Conservation (phyloP, 83 land plant species). For the Diphasiastrum complanatum region DNA sequence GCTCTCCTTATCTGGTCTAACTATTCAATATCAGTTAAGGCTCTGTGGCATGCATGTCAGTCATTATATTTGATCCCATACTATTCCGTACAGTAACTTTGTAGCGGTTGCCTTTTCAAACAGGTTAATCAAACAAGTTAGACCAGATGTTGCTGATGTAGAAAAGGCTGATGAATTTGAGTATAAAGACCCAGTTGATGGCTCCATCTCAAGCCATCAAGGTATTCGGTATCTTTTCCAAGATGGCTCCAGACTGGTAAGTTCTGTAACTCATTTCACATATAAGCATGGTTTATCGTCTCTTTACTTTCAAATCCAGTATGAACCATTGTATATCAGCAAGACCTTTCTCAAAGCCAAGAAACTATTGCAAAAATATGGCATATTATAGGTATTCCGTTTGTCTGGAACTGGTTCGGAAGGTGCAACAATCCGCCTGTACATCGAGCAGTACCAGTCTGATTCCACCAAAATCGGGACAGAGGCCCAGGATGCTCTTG, state of each 20-base stretch:
- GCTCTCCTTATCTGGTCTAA: no score
- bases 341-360: no score
- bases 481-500: slow-evolving; percentile 86
- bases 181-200: slow-evolving; percentile 98
- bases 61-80: no score
- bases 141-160: slow-evolving; percentile 72
- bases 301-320: no score
- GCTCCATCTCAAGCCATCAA: slow-evolving; percentile 93
- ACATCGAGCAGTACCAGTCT: slow-evolving; percentile 88
- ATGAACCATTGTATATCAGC: no score
- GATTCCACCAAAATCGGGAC: slow-evolving; percentile 69
- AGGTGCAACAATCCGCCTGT: slow-evolving; percentile 93
- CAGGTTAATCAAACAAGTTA: slow-evolving; percentile 67
- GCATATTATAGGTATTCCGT: slow-evolving; percentile 58
- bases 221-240: slow-evolving; percentile 88
- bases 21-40: no score
- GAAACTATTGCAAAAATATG: no score
- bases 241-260: slow-evolving; percentile 95
- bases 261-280: slow-evolving; percentile 2
- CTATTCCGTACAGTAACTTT: no score
- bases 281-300: no score
- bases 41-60: no score
- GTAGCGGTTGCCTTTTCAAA: slow-evolving; percentile 3
- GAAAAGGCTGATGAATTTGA: slow-evolving; percentile 91
- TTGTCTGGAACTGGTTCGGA: slow-evolving; percentile 95